A percentile compares a stretch with the other conserved stretches of the same genome.
Evolutionary conservation across 176 grass and related monocot genomes (phyloP).

Genomic region (Oryza glumipatula): DNA sequence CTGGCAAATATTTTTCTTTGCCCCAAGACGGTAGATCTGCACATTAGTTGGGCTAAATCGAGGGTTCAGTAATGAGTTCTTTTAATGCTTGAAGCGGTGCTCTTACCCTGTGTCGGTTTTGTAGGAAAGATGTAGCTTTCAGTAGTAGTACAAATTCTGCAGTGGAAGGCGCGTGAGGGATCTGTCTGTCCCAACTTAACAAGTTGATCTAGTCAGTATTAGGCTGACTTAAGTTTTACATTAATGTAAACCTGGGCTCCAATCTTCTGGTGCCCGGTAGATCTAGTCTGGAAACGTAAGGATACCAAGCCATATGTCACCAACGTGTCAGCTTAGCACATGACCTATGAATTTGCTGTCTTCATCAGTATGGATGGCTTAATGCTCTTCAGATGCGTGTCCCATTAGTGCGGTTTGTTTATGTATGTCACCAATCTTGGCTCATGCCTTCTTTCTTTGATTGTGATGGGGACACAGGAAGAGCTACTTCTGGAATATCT

Average conservation of each 20-base stretch:
- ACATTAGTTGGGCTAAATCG: conserved; percentile 18
- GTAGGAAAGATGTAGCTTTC: conserved; percentile 39
- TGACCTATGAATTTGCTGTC: not conserved
- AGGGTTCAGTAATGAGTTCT: conserved; percentile 3
- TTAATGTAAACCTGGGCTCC: not conserved
- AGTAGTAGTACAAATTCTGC: conserved; percentile 5
- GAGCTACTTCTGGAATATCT: conserved; percentile 30
- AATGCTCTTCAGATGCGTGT: conserved; percentile 21
- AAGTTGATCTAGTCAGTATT: conserved; percentile 13
- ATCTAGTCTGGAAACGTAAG: conserved; percentile 42
- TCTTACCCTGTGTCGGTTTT: conserved; percentile 38
- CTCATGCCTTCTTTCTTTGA: conserved; percentile 8
- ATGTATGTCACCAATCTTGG: conserved; percentile 28
- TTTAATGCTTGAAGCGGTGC: conserved; percentile 42
- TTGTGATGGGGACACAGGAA: conserved; percentile 22
- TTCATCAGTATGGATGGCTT: conserved; percentile 9
- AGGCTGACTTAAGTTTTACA: conserved; percentile 38
- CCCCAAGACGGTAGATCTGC: conserved; percentile 8
- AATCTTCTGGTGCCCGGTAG: conserved; percentile 31
- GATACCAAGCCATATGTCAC: conserved; percentile 16
- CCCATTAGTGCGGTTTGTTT: conserved; percentile 25
- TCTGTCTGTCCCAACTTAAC: conserved; percentile 45
- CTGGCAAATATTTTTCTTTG: conserved; percentile 24
- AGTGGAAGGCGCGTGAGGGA: conserved; percentile 50
- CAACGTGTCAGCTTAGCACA: conserved; percentile 9